A percentile compares a stretch with the other conserved stretches of the same genome.
These are phyloP conservation scores for Tephrocybe sp. DNA, from an alignment of 768 basidiomycete genomes.

Conservation along the genomic window DNA sequence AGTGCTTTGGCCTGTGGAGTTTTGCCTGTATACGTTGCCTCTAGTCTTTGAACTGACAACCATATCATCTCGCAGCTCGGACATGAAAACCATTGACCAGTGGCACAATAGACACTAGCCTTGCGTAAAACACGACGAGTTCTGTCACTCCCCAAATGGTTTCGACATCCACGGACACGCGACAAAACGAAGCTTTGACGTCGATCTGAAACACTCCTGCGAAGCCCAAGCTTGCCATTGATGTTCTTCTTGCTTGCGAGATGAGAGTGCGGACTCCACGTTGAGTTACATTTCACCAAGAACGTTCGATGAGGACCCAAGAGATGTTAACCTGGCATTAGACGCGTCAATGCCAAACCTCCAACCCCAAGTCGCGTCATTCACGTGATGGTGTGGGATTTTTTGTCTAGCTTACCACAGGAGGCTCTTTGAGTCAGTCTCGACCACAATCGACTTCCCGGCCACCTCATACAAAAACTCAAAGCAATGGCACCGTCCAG, in stretches of 20 bases:
- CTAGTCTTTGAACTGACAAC: not conserved
- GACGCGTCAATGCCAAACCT: no score
- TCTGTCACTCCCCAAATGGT: conserved; percentile 10
- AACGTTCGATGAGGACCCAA: no score
- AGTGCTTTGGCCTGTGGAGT: not conserved
- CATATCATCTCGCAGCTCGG: conserved; percentile 10
- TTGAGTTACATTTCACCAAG: no score
- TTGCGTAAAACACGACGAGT: conserved; percentile 16
- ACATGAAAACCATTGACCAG: conserved; percentile 15
- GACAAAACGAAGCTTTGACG: not conserved
- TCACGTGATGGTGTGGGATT: no score
- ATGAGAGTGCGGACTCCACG: no score
- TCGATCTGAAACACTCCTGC: conserved; percentile 11
- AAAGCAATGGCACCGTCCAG: conserved; percentile 17
- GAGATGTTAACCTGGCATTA: no score
- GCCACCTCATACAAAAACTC: no score
- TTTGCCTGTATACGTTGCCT: not conserved
- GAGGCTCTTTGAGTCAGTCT: no score
- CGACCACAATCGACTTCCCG: no score
- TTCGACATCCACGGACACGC: not conserved
- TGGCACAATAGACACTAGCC: conserved; percentile 9
- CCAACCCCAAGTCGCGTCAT: no score
- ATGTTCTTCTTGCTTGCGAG: no score
- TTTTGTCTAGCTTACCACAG: no score
- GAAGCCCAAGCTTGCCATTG: not conserved